Evolutionary conservation across 1,284 basidiomycete species (phyloP), one percentile per base, ranked within the genome.

Genomic region (Rhodotorula sp.): DNA sequence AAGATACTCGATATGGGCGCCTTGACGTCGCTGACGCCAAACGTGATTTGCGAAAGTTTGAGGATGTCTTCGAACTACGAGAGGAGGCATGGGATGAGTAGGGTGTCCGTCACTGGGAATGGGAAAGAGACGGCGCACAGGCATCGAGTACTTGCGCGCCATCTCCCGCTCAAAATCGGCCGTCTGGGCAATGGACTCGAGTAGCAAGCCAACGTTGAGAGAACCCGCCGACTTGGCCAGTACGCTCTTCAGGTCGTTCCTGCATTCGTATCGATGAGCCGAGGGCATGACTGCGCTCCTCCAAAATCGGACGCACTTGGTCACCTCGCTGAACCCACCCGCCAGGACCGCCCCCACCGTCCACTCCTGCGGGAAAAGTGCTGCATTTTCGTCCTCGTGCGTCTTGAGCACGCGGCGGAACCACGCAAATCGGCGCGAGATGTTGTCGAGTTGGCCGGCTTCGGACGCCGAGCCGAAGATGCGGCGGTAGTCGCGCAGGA

Each of bases 371-470:
- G 94, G 92, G 80, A 97, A 97, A 1, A 92, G 87, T 21, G 87
- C 83, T 0, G 89, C 89, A 72, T 77, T 76, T 61, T 77, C 77
- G 60, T 91, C 90, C 78, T 98, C 87, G 80, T 97, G 92, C 12
- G 87, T 88, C 75, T 91, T 88, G 49, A 99, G 83, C n/a, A 96
- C 82, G n/a, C 95, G 86, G 34, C 91, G 85, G 83, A 98, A 98
- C 93, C 95, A 99, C 3, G 95, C 92, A 77, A 94, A 99, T 52
- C 97, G 87, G 23, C 96, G 86, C 0, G 92, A 88, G 9, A 98
- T 87, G 75, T 99, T 99, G 82, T 99, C 97, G 57, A 99, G 85
- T 80, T 97, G 93, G 1, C 96, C 97, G 0, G 97, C 87, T 82
- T 97, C 94, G 78, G 96, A 93, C 2, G 89, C 89, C 5, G 90